These are phyloP conservation scores for Raphanus sativus DNA, from an alignment of 345 rosid genomes.

Conservation along the genomic window DNA sequence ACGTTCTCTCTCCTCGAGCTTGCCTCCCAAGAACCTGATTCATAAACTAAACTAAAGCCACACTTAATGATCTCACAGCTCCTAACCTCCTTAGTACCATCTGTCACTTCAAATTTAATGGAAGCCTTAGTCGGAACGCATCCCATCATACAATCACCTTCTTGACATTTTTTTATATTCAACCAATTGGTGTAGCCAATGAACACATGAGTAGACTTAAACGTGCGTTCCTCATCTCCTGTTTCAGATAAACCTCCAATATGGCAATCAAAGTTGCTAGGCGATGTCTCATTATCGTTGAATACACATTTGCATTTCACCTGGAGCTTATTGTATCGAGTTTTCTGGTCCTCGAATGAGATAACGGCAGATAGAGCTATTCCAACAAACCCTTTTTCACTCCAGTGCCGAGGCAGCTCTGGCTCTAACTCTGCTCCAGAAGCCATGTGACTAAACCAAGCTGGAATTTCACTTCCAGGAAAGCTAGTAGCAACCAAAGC, in stretches of 20 bases:
- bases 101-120: neutral
- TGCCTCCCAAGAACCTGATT: too few species aligned
- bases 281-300: neutral
- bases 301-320: too few species aligned
- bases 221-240: neutral
- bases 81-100: neutral
- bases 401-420: too few species aligned
- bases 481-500: too few species aligned
- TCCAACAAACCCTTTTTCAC: too few species aligned
- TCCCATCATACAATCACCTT: neutral
- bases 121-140: neutral
- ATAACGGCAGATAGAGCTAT: too few species aligned
- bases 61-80: neutral
- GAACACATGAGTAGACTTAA: constrained; percentile 11
- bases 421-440: too few species aligned
- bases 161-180: neutral
- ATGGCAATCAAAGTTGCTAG: neutral
- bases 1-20: too few species aligned
- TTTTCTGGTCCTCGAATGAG: too few species aligned
- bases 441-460: too few species aligned
- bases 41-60: constrained; percentile 5
- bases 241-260: constrained; percentile 11
- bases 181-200: constrained; percentile 22
- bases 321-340: too few species aligned
- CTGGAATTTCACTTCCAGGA: too few species aligned